A percentile compares a stretch with the other conserved stretches of the same genome.
phyloP scores from a whole-genome alignment of 2,329 filamentous ascomycete species.

The Diaporthe vaccinii region DNA sequence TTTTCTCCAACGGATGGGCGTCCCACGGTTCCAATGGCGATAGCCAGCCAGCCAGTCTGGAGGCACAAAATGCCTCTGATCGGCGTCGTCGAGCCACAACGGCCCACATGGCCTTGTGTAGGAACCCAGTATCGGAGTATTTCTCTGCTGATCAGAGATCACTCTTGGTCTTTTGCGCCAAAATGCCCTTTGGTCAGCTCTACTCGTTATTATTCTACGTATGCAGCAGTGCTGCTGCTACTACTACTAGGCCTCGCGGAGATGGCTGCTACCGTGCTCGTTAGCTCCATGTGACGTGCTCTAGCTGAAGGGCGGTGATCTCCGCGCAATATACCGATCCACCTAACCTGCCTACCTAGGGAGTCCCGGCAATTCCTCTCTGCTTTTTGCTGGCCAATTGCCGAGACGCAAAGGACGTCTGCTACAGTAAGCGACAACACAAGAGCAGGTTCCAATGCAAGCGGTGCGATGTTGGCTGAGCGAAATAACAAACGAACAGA shows the following conservation, averaged over 20 bases:
- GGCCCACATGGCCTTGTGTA: background rate
- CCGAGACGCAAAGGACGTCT: background rate
- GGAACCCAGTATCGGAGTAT: slow-evolving; percentile 3
- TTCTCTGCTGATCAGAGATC: slow-evolving; percentile 22
- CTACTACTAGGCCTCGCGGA: background rate
- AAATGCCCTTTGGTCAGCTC: background rate
- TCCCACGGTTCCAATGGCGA: background rate
- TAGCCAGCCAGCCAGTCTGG: background rate
- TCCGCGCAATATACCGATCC: slow-evolving; percentile 17
- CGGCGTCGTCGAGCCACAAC: slow-evolving; percentile 14
- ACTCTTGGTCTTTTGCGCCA: background rate
- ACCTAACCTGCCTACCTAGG: background rate
- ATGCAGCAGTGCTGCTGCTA: background rate
- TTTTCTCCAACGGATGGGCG: too few relatives aligned
- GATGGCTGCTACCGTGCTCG: background rate
- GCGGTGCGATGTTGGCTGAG: background rate
- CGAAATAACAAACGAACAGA: background rate
- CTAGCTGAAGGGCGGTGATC: slow-evolving; percentile 28
- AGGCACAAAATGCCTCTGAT: background rate
- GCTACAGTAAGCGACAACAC: background rate
- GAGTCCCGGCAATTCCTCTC: slow-evolving; percentile 9
- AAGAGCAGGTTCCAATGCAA: background rate
- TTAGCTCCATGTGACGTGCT: slow-evolving; percentile 20
- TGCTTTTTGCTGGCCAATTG: background rate
- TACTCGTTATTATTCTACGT: background rate